Conservation (phyloP, 2,329 filamentous ascomycete species). For the Canariomyces notabilis region DNA sequence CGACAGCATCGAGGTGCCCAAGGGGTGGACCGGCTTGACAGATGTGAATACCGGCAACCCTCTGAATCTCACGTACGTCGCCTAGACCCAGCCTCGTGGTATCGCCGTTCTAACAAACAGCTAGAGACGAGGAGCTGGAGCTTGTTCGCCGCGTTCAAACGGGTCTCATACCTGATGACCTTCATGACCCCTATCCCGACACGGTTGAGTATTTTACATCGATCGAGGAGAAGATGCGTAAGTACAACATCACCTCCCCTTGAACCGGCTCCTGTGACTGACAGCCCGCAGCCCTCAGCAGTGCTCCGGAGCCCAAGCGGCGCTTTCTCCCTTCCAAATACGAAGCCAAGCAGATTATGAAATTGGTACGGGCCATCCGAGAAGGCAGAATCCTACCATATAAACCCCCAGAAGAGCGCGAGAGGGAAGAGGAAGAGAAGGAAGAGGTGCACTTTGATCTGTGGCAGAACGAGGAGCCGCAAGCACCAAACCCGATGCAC, state of each 20-base stretch:
- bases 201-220: constrained; percentile 93
- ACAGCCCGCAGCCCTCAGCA: constrained; percentile 57
- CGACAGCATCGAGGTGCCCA: constrained; percentile 93
- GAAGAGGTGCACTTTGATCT: constrained; percentile 77
- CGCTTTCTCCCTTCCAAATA: constrained; percentile 96
- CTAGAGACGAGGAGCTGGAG: constrained; percentile 77
- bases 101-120: not conserved
- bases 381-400: constrained; percentile 93
- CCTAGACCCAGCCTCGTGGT: not conserved
- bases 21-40: constrained; percentile 94
- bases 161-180: constrained; percentile 81
- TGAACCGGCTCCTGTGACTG: not conserved
- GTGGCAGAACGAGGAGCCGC: constrained; percentile 86
- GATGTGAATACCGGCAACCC: constrained; percentile 93
- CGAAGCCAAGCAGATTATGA: constrained; percentile 93
- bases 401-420: constrained; percentile 62
- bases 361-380: constrained; percentile 90
- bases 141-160: constrained; percentile 82
- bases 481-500: constrained; percentile 85
- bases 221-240: constrained; percentile 80
- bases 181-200: constrained; percentile 88
- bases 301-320: constrained; percentile 91
- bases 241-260: not conserved
- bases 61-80: constrained; percentile 55
- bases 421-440: constrained; percentile 67